phyloP scores from a whole-genome alignment of 805 yeast genomes.

The Lachancea sp. region DNA sequence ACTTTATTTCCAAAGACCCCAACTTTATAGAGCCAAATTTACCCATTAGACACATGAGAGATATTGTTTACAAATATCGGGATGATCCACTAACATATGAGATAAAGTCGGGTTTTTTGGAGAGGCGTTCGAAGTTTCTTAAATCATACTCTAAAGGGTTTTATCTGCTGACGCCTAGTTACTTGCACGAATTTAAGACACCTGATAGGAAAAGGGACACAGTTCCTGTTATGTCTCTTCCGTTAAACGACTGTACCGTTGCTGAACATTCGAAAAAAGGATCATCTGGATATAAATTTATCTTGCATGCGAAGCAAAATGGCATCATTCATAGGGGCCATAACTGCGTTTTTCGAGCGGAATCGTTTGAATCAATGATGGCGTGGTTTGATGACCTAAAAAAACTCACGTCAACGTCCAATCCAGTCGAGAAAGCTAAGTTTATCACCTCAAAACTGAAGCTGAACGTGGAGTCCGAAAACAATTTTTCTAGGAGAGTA shows the following conservation, averaged over 20 bases:
- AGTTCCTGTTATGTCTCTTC: constrained; percentile 73
- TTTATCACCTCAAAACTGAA: constrained; percentile 31
- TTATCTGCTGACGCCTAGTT: constrained; percentile 85
- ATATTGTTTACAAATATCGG: constrained; percentile 60
- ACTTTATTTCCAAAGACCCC: constrained; percentile 65
- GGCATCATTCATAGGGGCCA: constrained; percentile 77
- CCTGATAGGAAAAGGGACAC: constrained; percentile 77
- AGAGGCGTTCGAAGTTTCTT: constrained; percentile 83
- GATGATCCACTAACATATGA: constrained; percentile 61
- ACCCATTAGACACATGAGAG: constrained; percentile 55
- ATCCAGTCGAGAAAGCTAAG: constrained; percentile 53
- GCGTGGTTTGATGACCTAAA: constrained; percentile 80
- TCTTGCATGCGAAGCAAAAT: constrained; percentile 65
- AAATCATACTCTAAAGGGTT: constrained; percentile 88
- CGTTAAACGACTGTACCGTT: constrained; percentile 72
- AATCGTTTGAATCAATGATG: constrained; percentile 70
- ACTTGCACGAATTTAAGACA: constrained; percentile 83
- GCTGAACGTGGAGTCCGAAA: constrained; percentile 16
- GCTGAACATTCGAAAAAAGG: constrained; percentile 77
- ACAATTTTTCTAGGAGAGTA: neutral
- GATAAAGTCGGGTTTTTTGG: constrained; percentile 73
- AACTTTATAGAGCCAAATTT: constrained; percentile 60
- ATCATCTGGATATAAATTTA: constrained; percentile 67
- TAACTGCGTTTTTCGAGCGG: constrained; percentile 94
- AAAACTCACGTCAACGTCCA: constrained; percentile 53